These are phyloP conservation scores for Trametopsis cervina DNA, from an alignment of 768 basidiomycete species.

Conservation along the genomic window DNA sequence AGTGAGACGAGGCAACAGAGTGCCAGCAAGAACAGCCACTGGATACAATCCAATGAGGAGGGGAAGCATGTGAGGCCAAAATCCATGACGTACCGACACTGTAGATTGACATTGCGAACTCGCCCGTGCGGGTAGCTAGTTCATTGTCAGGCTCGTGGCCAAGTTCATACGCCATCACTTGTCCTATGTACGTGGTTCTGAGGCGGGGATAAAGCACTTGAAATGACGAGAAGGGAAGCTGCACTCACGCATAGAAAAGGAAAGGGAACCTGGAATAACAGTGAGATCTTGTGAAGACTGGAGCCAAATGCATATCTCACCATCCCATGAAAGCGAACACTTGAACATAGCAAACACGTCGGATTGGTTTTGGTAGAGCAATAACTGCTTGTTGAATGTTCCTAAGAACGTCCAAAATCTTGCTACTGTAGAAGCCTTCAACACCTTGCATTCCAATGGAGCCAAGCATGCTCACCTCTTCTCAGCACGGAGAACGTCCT, in stretches of 20 bases:
- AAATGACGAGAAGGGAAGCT: not conserved
- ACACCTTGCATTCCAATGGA: not conserved
- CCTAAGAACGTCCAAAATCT: conserved; percentile 62
- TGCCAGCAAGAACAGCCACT: conserved; percentile 87
- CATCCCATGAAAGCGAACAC: conserved; percentile 97
- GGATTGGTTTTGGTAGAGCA: conserved; percentile 76
- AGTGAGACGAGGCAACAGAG: conserved; percentile 72
- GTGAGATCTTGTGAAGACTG: too few relatives aligned
- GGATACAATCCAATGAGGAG: conserved; percentile 7
- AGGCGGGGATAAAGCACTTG: conserved; percentile 3
- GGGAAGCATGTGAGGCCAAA: conserved; percentile 1
- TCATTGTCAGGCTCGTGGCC: conserved; percentile 74
- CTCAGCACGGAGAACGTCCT: conserved; percentile 30
- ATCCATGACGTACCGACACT: conserved; percentile 62
- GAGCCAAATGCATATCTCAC: too few relatives aligned
- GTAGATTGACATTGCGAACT: conserved; percentile 85
- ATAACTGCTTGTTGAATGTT: conserved; percentile 72
- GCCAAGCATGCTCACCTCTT: conserved; percentile 18
- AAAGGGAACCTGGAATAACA: conserved; percentile 74
- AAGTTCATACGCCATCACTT: conserved; percentile 83
- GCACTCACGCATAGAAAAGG: conserved; percentile 76
- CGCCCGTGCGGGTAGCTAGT: conserved; percentile 77
- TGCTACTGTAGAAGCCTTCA: conserved; percentile 29
- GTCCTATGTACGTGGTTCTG: conserved; percentile 90
- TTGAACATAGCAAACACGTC: conserved; percentile 88